Evolutionary conservation across 495 filamentous ascomycete genomes (phyloP).

Genomic region (Hypoxylon cercidicola): DNA sequence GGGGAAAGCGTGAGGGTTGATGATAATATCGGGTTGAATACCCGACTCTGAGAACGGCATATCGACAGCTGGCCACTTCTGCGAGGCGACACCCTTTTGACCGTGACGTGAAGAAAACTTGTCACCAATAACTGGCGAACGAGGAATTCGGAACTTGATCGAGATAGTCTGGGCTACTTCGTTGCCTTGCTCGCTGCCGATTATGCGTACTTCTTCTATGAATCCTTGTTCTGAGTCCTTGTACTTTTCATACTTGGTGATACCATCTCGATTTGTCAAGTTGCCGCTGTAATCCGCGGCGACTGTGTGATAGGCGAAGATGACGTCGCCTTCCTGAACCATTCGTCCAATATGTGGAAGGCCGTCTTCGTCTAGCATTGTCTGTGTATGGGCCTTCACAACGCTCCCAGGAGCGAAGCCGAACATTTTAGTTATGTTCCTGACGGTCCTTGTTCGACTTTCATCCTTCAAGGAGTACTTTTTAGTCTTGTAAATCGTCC

Average conservation of each 20-base stretch:
- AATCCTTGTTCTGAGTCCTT: slow-evolving; percentile 88
- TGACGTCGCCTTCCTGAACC: slow-evolving; percentile 80
- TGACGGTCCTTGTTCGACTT: slow-evolving; percentile 62
- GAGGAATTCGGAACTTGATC: slow-evolving; percentile 91
- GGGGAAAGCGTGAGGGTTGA: slow-evolving; percentile 99
- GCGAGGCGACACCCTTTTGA: slow-evolving; percentile 97
- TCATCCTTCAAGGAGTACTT: slow-evolving; percentile 82
- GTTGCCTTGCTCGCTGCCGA: slow-evolving; percentile 81
- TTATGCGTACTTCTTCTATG: slow-evolving; percentile 90
- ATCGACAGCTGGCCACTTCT: slow-evolving; percentile 92
- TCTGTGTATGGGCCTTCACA: slow-evolving; percentile 70
- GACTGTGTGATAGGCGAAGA: slow-evolving; percentile 92
- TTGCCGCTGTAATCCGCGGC: slow-evolving; percentile 78
- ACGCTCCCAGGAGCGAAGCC: slow-evolving; percentile 80
- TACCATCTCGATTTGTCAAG: slow-evolving; percentile 78
- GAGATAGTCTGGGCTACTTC: slow-evolving; percentile 87
- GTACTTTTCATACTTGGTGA: slow-evolving; percentile 87
- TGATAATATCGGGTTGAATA: slow-evolving; percentile 97
- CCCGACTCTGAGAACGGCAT: slow-evolving; percentile 98
- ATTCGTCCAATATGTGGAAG: slow-evolving; percentile 79
- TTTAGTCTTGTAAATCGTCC: slow-evolving; percentile 98
- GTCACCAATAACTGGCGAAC: slow-evolving; percentile 93
- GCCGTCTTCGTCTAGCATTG: slow-evolving; percentile 84
- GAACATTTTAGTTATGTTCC: slow-evolving; percentile 77
- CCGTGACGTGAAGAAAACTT: slow-evolving; percentile 99